Base-by-base conservation (phyloP, 495 filamentous ascomycete genomes). In the Diplogelasinospora grovesii region DNA sequence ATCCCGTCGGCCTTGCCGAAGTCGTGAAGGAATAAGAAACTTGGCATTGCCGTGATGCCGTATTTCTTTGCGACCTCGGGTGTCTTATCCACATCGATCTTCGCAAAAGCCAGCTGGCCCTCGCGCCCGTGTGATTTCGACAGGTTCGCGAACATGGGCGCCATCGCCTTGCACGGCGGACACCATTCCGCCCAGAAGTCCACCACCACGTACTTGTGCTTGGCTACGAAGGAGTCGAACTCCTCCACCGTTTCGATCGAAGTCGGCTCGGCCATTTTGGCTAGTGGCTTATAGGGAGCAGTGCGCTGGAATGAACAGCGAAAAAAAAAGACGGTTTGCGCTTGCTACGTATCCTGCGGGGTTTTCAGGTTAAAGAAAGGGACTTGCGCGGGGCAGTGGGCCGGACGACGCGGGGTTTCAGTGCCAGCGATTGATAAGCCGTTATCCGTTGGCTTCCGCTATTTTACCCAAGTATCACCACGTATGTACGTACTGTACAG, bases 1-100 rank as follows among this genome's bases (percentile, higher is more conserved):
- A 70, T 69, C 23, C 86, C 71, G 36, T 75, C 70, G 42, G 78
- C 71, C 37, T 74, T 63, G 43, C 81, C 77, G n/a, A n/a, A n/a
- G 40, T 82, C 76, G 57, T 86, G 81, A 68, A 95, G 85, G 51
- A 93, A 77, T 39, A 94, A 65, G 67, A 95, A 93, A 27, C 85
- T 87, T 0, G 89, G 89, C 73, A 86, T 79, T 22, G 79, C 79
- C 40, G 54, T 52, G 21, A 81, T 56, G 29, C 59, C 58, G 45
- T 71, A 73, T 27, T 53, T 45, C 14, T 56, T 24, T 6, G 76
- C 69, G 22, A 73, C 49, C 14, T 73, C 73, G 45, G 65, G 57
- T 28, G 63, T 63, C 22, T 46, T 45, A 48, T 81, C 78, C 18
- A 79, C 71, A 60, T 82, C 64, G 43, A 78, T 70, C 53, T 81